A percentile compares a stretch with the other conserved stretches of the same genome.
Conservation (phyloP, 2,329 filamentous ascomycete genomes). For the Aspergillus glaucus region DNA sequence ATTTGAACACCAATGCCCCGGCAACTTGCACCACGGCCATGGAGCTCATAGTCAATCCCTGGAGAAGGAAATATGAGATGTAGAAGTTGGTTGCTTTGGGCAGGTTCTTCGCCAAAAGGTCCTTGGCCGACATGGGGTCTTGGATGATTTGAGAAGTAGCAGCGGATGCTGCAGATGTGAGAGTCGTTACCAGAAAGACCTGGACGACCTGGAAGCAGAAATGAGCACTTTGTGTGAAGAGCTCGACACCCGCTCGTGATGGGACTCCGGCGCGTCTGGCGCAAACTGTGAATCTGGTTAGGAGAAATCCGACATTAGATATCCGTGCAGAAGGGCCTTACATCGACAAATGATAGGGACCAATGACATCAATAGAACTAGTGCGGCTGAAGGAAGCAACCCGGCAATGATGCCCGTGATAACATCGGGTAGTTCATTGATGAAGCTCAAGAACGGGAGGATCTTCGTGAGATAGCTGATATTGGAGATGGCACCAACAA, state of each 20-base stretch:
- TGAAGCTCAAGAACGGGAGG: constrained; percentile 62
- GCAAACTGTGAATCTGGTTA: constrained; percentile 47
- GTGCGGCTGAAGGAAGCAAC: constrained; percentile 69
- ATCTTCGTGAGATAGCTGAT: constrained; percentile 57
- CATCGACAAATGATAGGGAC: constrained; percentile 75
- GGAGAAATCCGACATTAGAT: neutral
- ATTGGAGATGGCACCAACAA: constrained; percentile 85
- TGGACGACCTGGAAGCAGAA: constrained; percentile 70
- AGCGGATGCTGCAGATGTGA: constrained; percentile 73
- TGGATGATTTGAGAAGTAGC: constrained; percentile 60
- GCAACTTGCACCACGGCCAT: constrained; percentile 65
- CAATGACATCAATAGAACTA: constrained; percentile 79
- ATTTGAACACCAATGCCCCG: constrained; percentile 64
- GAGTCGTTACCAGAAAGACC: constrained; percentile 79
- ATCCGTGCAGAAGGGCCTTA: constrained; percentile 34
- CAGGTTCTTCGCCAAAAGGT: constrained; percentile 65
- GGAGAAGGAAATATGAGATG: constrained; percentile 88
- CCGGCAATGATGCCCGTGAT: constrained; percentile 79
- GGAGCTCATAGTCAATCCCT: constrained; percentile 72
- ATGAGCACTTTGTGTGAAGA: constrained; percentile 86
- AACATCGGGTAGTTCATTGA: constrained; percentile 60
- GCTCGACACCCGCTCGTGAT: constrained; percentile 70
- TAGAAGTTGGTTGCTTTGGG: constrained; percentile 92
- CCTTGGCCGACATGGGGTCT: constrained; percentile 58
- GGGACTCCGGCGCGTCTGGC: constrained; percentile 76